Evolutionary conservation across 257 asterid genomes (phyloP).

Genomic region (Handroanthus guayacan): DNA sequence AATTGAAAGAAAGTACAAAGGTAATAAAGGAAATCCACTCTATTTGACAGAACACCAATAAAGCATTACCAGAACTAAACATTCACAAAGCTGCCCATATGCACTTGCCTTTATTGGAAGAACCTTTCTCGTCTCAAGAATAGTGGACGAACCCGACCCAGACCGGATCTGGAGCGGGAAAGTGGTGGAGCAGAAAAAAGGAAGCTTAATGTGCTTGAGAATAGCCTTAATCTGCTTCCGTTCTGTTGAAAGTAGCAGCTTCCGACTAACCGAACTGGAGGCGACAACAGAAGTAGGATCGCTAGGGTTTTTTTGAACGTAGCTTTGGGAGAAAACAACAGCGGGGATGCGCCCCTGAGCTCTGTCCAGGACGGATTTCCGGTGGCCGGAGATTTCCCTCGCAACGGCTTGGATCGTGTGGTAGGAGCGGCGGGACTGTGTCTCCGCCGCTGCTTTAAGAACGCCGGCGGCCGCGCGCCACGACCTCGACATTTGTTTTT

Average conservation of each 20-base stretch:
- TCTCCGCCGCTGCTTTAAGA: constrained; percentile 43
- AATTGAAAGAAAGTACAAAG: constrained; percentile 8
- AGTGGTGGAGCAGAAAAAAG: constrained; percentile 80
- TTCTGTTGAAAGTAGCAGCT: constrained; percentile 77
- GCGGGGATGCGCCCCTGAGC: constrained; percentile 92
- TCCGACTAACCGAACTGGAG: constrained; percentile 53
- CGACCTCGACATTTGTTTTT: constrained; percentile 70
- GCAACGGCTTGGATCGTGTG: constrained; percentile 94
- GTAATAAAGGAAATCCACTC: neutral
- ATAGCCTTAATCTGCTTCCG: constrained; percentile 84
- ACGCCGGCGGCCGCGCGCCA: constrained; percentile 77
- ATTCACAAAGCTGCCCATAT: neutral
- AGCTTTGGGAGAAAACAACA: constrained; percentile 76
- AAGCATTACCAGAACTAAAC: neutral
- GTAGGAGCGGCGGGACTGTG: constrained; percentile 45
- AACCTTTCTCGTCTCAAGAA: constrained; percentile 72
- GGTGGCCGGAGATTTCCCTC: constrained; percentile 73
- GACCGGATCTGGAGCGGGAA: constrained; percentile 92
- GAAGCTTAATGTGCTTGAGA: constrained; percentile 62
- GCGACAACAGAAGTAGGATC: constrained; percentile 69
- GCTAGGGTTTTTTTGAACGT: constrained; percentile 53
- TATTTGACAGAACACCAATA: neutral
- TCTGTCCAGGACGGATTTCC: constrained; percentile 77
- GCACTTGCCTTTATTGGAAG: constrained; percentile 83
- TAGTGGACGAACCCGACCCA: constrained; percentile 83